Evolutionary conservation across 306 rosid species (phyloP), one percentile per base, ranked within the genome.

Genomic region (Medicago arabica): DNA sequence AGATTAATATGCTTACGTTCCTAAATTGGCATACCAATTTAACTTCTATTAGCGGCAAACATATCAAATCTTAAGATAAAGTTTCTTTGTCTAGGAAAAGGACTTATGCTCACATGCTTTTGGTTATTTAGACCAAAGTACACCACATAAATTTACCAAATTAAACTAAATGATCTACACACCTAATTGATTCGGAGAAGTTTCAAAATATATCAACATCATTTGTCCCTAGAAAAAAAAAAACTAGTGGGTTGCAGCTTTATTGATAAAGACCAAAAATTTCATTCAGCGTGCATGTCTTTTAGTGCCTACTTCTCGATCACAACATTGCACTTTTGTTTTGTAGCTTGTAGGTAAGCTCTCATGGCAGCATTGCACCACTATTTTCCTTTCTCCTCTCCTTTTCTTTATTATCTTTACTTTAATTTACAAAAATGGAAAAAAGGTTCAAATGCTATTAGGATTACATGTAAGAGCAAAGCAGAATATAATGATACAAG

Each of bases 341-440:
- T 16, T 51, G 69, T 66, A 64, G 81, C 78, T 66, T 66, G 44
- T 75, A 57, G 75, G 67, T 41, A 69, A 69, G 31, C 59, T 66
- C 72, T 79, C 61, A 65, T 49, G 50, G 19, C 31, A 21, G 23
- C 28, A 14, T 70, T 31, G n/a, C 15, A 15, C 25, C 9, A 23
- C 28, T 17, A n/a, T 36, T 70, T 69, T 51, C 17, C 7, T 38
- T 78, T 28, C 31, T 28, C 31, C 71, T 39, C 46, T 67, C 67
- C 28, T 60, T 28, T 46, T 58, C 68, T 31, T 55, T 50, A 39
- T 43, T 13, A 12, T 15, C 39, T 77, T 75, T 79, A 80, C 86
- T 77, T 83, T 85, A 81, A 82, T 83, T 82, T 84, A 79, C 82
- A 78, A 21, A 68, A 83, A 75, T 72, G 39, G 69, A 79, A 78